Base-by-base conservation (phyloP, 805 yeast genomes). In the Millerozyma miso region DNA sequence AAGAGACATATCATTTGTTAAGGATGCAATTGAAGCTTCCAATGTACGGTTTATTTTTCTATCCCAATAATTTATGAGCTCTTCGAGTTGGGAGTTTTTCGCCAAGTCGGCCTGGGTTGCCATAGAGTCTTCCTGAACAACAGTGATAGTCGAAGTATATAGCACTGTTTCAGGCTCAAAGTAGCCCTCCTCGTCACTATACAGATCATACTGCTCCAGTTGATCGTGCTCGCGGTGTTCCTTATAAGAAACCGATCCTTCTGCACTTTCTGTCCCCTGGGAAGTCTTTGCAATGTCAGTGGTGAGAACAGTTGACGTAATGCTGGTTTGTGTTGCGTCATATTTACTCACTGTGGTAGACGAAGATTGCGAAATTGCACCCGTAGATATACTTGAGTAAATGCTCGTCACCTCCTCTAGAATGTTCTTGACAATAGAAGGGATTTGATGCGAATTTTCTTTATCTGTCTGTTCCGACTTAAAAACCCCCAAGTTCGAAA, bases 31-130 rank as follows among this genome's bases (percentile, higher is more conserved):
- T 0, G 74, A 72, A 45, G 69, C 55, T 17, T 57, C 53, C 35
- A 68, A 48, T 5, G 73, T 61, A 35, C 59, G 63, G 41, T 59
- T 51, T 17, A 70, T 63, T 44, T 63, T 65, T 4, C 40, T 29
- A 35, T 58, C 60, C 71, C 73, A 71, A 39, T 52, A 50, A 3
- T 36, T 26, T 34, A 70, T 53, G 38, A 66, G 66, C n/a, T 51
- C 51, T 35, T 66, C 58, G n/a, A 69, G 52, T 36, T 53, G 33
- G 19, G 26, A 31, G 23, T 19, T 37, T 3, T 47, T 48, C 14
- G 54, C 55, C 33, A 53, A 52, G 31, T 58, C 34, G 7, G 17
- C 5, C 34, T n/a, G 34, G 7, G 14, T 15, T 13, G 7, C 34
- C 14, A 15, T 13, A 8, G 34, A 32, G 17, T 13, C 34, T 15